Evolutionary conservation across 179 eudicot genomes (phyloP), one percentile per base, ranked within the genome.

Genomic region (Camellia oleifera): DNA sequence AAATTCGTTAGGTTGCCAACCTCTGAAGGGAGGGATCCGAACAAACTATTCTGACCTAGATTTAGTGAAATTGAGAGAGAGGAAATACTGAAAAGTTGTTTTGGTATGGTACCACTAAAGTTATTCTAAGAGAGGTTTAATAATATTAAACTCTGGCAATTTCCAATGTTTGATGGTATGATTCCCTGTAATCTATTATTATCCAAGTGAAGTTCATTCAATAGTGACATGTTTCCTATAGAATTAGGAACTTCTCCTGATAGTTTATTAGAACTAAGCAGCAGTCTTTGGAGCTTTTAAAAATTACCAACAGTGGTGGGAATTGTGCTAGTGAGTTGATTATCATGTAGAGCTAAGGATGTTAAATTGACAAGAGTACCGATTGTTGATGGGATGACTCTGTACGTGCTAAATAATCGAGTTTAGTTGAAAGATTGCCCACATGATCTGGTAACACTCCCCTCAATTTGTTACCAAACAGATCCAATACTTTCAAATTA

Each of bases 171-270:
- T n/a, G 40, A 17, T 10, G 86, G 84, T 54, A 84, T 81, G 50
- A 11, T 42, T 9, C 86, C 83, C 13, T 75, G 76, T 14, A 84
- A 15, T 9, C 54, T 66, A 40, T 84, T 84, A 5, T 57, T 1
- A 13, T 0, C 11, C 72, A 80, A 80, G 40, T 17, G 1, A 2
- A 84, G 48, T 17, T 50, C 15, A 7, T 2, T 74, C 63, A 84
- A 60, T 58, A 74, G 20, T 20, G 81, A 44, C 5, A 84, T 60
- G 63, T 77, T 84, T 17, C 86, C 83, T 1, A 81, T 8, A 10
- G 81, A 84, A n/a, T 48, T 1, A 4, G 86, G 88, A 50, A 86
- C 74, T 11, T 20, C 45, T n/a, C 81, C 82, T 40, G 83, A 75
- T 7, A 85, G 78, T 26, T 50, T 66, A 56, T 86, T 86, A 7